These are phyloP conservation scores for Brachypodium distachyon DNA, from an alignment of 202 grass and related monocot species.

Conservation along the genomic window DNA sequence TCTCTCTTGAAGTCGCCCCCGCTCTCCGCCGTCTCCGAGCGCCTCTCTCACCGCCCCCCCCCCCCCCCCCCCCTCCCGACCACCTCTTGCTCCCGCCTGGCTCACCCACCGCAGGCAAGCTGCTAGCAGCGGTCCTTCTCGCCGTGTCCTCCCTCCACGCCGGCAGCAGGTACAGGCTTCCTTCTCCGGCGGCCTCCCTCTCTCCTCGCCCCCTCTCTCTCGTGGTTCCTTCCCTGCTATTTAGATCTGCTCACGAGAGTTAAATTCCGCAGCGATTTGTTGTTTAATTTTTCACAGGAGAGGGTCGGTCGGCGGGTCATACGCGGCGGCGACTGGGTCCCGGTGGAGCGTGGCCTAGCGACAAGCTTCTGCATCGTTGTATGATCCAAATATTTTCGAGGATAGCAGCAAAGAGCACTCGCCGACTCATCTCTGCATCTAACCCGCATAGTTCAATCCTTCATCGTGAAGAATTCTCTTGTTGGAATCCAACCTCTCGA, in stretches of 20 bases:
- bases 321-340: background rate
- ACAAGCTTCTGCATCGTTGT: background rate
- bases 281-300: no score
- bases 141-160: background rate
- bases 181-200: background rate
- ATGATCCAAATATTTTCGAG: constrained; percentile 30
- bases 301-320: no score
- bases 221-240: background rate
- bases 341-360: background rate
- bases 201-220: background rate
- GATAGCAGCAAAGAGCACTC: constrained; percentile 1
- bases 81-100: background rate
- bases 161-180: background rate
- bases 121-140: background rate
- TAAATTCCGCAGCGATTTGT: no score
- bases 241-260: background rate
- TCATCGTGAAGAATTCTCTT: background rate
- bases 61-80: background rate
- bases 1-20: no score
- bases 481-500: background rate
- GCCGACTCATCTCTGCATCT: background rate
- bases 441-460: background rate
- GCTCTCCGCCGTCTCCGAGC: no score
- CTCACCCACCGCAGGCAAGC: background rate
- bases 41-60: background rate